Percentiles rank a stretch among this genome's conserved stretches.
Evolutionary conservation across 495 filamentous ascomycete genomes (phyloP).

Genomic region (Hyphodiscus hymeniophilus): DNA sequence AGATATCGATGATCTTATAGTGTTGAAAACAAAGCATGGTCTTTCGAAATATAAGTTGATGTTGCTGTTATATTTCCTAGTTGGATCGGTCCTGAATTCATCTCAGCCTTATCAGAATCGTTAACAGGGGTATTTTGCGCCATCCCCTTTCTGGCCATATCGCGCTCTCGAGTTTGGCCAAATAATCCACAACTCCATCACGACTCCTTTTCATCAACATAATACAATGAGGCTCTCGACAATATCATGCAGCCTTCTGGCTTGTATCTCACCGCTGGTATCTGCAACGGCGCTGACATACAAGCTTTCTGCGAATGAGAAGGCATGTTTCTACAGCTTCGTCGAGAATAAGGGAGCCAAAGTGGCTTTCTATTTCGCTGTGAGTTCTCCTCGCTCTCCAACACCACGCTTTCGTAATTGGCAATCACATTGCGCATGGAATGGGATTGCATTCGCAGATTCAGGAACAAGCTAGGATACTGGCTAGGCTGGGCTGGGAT

Average conservation of each 20-base stretch:
- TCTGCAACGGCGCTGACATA: slow-evolving; percentile 91
- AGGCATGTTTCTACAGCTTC: slow-evolving; percentile 85
- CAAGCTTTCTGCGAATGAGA: slow-evolving; percentile 82
- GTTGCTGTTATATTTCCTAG: too few species aligned
- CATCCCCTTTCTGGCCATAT: too few species aligned
- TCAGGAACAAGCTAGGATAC: too few species aligned
- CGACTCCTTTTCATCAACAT: not conserved
- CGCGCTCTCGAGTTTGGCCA: not conserved
- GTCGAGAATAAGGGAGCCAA: slow-evolving; percentile 72
- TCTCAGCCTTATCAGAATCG: too few species aligned
- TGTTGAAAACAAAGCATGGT: too few species aligned
- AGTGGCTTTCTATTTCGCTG: slow-evolving; percentile 97
- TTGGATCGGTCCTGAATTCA: too few species aligned
- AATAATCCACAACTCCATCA: not conserved
- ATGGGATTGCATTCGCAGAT: too few species aligned
- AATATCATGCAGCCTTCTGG: slow-evolving; percentile 50
- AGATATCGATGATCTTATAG: too few species aligned
- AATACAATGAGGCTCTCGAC: slow-evolving; percentile 41
- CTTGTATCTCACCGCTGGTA: slow-evolving; percentile 47
- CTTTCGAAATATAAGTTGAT: too few species aligned
- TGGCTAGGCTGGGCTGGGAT: not conserved
- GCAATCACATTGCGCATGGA: not conserved
- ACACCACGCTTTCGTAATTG: not conserved
- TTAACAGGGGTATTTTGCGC: too few species aligned
- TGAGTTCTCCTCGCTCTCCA: slow-evolving; percentile 37